Evolutionary conservation across 805 yeast species (phyloP), one percentile per base, ranked within the genome.

Genomic region (Yarrowia porcina): DNA sequence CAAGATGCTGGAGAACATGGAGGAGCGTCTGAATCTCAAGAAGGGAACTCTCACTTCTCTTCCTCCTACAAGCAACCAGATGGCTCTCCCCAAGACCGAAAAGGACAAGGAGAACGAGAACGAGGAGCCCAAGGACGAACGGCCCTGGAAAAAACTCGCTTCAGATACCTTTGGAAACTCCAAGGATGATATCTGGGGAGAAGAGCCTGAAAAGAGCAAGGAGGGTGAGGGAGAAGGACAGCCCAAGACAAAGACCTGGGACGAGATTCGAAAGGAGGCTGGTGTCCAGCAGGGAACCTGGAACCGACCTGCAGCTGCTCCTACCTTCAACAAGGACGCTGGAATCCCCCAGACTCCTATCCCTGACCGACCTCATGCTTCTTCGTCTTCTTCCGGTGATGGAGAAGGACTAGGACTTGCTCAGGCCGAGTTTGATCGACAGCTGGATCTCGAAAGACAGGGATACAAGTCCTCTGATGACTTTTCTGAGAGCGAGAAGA

Each of bases 401-500:
- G 33, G 30, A 1, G n/a, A 20, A 17, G 38, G 44, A 1, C 32
- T 35, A 8, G 38, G 44, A 1, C 44, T 36, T 0, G 59, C 63
- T n/a, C 68, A 64, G 54, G 60, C 59, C 27, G 66, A 66, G 61
- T 68, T 68, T 62, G 70, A 68, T 36, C 41, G 38, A 10, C 69
- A 67, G 54, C 41, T 68, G 41, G 70, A 68, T 20, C 61, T 47
- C 10, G 70, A 68, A 52, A 45, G 70, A 30, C 54, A 38, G 13
- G 70, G 70, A 5, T 38, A 61, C 30, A 67, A 68, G n/a, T 45
- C 65, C 18, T 30, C 17, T 12, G 70, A 68, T 52, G 70, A 68
- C 45, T 68, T 68, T 52, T 60, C 66, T n/a, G 70, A 67, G 30
- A 56, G 67, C 13, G 70, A 68, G 57, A 68, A 67, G 60, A 66